These are phyloP conservation scores for Leishmania major DNA, from an alignment of 208 protist species.

Conservation along the genomic window DNA sequence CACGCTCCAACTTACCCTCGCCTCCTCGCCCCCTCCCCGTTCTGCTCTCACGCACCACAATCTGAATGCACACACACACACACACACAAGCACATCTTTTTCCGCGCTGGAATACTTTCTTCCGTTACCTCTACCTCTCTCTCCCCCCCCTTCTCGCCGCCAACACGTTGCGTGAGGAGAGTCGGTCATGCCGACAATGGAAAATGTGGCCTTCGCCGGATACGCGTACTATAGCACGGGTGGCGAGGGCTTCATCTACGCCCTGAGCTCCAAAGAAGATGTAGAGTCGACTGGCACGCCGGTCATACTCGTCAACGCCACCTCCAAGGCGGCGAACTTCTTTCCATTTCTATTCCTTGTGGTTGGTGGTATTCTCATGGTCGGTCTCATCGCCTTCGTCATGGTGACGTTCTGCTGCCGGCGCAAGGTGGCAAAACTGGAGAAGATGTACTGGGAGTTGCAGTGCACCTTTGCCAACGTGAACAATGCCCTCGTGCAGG, in stretches of 20 bases:
- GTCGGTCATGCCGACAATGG: neutral
- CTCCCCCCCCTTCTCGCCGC: neutral
- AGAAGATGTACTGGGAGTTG: conserved; percentile 29
- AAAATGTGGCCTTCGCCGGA: conserved; percentile 10
- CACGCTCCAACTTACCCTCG: neutral
- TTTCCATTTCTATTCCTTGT: conserved; percentile 30
- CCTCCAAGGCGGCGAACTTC: conserved; percentile 11
- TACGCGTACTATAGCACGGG: conserved; percentile 28
- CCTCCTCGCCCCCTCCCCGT: neutral
- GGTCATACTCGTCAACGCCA: conserved; percentile 11
- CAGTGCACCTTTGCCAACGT: conserved; percentile 23
- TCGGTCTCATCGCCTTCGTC: conserved; percentile 22
- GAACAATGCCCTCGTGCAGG: conserved; percentile 18
- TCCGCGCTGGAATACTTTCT: neutral
- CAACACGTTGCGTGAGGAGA: neutral
- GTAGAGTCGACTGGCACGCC: neutral
- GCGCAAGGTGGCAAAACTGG: conserved; percentile 11
- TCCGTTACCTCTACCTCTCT: too few species aligned
- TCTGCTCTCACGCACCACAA: neutral
- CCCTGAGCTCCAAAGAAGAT: neutral
- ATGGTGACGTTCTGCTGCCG: conserved; percentile 20
- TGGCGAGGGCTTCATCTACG: conserved; percentile 28
- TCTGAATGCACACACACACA: neutral
- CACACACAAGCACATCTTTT: neutral
- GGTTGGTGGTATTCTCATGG: conserved; percentile 10